A percentile compares a stretch with the other conserved stretches of the same genome.
These are phyloP conservation scores for Clonostachys byssicola DNA, from an alignment of 2,329 filamentous ascomycete genomes.

Conservation along the genomic window DNA sequence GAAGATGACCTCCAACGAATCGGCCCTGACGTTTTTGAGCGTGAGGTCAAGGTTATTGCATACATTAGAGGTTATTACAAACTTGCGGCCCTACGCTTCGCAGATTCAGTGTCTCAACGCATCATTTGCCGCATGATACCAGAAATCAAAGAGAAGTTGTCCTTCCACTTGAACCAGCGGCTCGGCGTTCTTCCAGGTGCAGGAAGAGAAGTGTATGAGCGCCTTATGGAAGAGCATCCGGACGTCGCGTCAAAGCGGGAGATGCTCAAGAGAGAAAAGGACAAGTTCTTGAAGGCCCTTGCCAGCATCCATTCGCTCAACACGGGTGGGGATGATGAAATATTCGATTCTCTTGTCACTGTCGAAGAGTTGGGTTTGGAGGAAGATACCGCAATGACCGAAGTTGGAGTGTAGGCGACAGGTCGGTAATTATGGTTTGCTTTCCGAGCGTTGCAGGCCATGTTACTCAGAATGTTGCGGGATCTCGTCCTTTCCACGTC, in stretches of 20 bases:
- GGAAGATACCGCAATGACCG: background rate
- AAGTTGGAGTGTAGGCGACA: too few relatives aligned
- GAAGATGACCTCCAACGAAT: slow-evolving; percentile 40
- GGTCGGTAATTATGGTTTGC: too few relatives aligned
- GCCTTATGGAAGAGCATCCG: slow-evolving; percentile 44
- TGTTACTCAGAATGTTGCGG: too few relatives aligned
- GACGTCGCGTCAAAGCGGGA: slow-evolving; percentile 33
- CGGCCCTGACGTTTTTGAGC: slow-evolving; percentile 50
- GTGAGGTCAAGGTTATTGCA: slow-evolving; percentile 58
- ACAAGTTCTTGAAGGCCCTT: slow-evolving; percentile 42
- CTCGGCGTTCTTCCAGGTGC: slow-evolving; percentile 28
- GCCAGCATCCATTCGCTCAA: slow-evolving; percentile 39
- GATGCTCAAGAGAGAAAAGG: slow-evolving; percentile 33
- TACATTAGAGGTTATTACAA: slow-evolving; percentile 67
- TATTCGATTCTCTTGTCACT: background rate
- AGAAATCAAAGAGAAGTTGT: slow-evolving; percentile 30
- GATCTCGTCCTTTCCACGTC: too few relatives aligned
- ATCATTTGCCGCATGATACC: slow-evolving; percentile 45
- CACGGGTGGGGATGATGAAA: slow-evolving; percentile 5
- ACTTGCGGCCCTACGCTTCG: slow-evolving; percentile 60
- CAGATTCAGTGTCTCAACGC: slow-evolving; percentile 47
- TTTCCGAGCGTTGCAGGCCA: too few relatives aligned
- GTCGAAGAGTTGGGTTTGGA: background rate
- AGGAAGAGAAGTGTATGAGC: slow-evolving; percentile 25
- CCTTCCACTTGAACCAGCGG: slow-evolving; percentile 34